Conservation (phyloP, 2,329 filamentous ascomycete species). For the Fusarium pseudograminearum region DNA sequence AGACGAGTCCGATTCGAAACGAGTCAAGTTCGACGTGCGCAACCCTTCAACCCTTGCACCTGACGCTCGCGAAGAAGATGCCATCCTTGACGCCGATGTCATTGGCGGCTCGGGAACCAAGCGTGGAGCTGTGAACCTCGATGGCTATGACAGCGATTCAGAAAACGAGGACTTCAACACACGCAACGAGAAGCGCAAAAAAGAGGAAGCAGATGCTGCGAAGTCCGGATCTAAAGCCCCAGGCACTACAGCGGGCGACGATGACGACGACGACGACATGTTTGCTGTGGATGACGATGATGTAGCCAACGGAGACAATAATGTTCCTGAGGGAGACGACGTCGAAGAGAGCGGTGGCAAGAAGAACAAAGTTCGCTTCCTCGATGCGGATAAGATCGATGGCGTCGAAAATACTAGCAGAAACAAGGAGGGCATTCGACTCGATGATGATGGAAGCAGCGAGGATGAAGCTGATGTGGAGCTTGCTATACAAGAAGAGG, state of each 20-base stretch:
- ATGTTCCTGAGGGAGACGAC: conserved; percentile 50
- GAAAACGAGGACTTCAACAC: conserved; percentile 89
- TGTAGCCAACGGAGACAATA: conserved; percentile 58
- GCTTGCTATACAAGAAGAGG: conserved; percentile 77
- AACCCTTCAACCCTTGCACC: conserved; percentile 93
- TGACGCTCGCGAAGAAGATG: conserved; percentile 77
- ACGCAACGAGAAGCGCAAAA: conserved; percentile 72
- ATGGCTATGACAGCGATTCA: conserved; percentile 96
- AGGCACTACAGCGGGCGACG: conserved; percentile 71
- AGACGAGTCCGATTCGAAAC: conserved; percentile 69
- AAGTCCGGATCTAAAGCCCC: conserved; percentile 53
- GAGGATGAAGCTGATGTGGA: conserved; percentile 79
- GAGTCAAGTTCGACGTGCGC: conserved; percentile 91
- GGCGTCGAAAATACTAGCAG: conserved; percentile 82
- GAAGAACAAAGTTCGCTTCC: conserved; percentile 71
- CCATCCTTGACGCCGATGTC: conserved; percentile 88
- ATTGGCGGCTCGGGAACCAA: conserved; percentile 87
- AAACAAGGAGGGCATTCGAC: conserved; percentile 76
- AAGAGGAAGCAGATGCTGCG: conserved; percentile 61
- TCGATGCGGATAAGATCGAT: conserved; percentile 74
- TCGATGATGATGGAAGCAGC: conserved; percentile 68
- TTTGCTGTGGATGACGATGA: conserved; percentile 76
- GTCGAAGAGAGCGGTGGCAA: conserved; percentile 64
- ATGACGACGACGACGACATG: conserved; percentile 73
- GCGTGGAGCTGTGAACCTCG: conserved; percentile 93